Percentiles rank a stretch among this genome's conserved stretches.
These are phyloP conservation scores for Zygosaccharomyces sapae DNA, from an alignment of 1,139 yeast genomes.

Conservation along the genomic window DNA sequence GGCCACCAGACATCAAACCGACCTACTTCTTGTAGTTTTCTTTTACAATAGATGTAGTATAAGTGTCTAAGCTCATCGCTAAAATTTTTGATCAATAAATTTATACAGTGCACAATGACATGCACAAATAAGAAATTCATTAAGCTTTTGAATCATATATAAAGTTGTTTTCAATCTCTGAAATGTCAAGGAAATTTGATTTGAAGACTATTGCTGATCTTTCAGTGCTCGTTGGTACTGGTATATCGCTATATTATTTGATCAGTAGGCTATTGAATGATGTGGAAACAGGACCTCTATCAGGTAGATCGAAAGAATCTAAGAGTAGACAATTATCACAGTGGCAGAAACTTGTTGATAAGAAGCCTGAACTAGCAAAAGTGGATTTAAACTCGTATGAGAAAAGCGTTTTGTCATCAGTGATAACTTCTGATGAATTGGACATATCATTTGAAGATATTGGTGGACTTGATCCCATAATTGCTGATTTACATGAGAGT, in stretches of 20 bases:
- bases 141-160: not conserved
- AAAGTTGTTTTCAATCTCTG: not conserved
- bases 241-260: conserved; percentile 74
- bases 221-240: conserved; percentile 76
- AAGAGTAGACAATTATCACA: conserved; percentile 65
- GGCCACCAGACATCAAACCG: conserved; percentile 13
- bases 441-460: conserved; percentile 69
- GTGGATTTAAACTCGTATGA: conserved; percentile 72
- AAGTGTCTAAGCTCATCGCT: conserved; percentile 16
- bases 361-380: conserved; percentile 55
- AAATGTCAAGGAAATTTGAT: conserved; percentile 45
- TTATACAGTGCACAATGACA: not conserved
- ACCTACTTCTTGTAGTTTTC: not conserved
- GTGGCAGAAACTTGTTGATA: conserved; percentile 52
- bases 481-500: conserved; percentile 81
- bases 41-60: conserved; percentile 10
- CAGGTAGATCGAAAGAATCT: conserved; percentile 57
- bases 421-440: conserved; percentile 81
- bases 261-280: conserved; percentile 51
- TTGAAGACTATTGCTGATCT: conserved; percentile 59
- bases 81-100: conserved; percentile 7
- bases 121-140: not conserved
- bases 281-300: conserved; percentile 45
- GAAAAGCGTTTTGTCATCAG: conserved; percentile 65
- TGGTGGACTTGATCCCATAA: conserved; percentile 80